Evolutionary conservation across 352 stramenopile genomes (phyloP).

Genomic region (Peronospora belbahrii): DNA sequence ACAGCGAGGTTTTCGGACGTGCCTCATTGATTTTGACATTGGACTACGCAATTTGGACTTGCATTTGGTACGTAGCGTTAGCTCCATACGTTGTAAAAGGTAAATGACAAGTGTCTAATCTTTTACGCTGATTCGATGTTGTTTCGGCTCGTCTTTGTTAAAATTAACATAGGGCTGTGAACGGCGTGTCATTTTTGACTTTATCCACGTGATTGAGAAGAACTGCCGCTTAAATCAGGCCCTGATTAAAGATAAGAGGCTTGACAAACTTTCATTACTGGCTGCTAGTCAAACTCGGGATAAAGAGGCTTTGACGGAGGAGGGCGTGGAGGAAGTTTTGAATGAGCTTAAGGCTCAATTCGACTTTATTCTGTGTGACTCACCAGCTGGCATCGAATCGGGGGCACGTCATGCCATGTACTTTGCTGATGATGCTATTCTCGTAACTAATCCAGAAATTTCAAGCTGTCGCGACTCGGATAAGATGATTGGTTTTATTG

Average conservation of each 20-base stretch:
- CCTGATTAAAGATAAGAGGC: constrained; percentile 87
- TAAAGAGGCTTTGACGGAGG: constrained; percentile 86
- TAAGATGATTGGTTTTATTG: constrained; percentile 94
- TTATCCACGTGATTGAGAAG: constrained; percentile 90
- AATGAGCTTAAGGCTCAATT: constrained; percentile 75
- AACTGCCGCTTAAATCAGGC: constrained; percentile 87
- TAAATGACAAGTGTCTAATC: constrained; percentile 1
- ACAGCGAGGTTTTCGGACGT: constrained; percentile 78
- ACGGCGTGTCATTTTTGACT: constrained; percentile 91
- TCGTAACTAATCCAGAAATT: constrained; percentile 93
- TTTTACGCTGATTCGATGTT: not conserved
- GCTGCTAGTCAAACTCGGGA: constrained; percentile 87
- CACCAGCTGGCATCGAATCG: constrained; percentile 85
- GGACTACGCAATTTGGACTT: constrained; percentile 89
- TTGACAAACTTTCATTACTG: constrained; percentile 77
- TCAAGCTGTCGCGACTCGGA: constrained; percentile 89
- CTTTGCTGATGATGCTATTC: constrained; percentile 89
- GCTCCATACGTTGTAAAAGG: not conserved
- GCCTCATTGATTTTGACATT: constrained; percentile 93
- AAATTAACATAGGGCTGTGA: constrained; percentile 49
- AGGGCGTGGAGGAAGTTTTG: constrained; percentile 80
- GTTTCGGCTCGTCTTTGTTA: not conserved
- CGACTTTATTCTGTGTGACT: constrained; percentile 89
- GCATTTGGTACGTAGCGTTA: constrained; percentile 48
- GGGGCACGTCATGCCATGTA: constrained; percentile 89